Evolutionary conservation across 441 rosid species (phyloP).

Genomic region (Eruca vesicaria): DNA sequence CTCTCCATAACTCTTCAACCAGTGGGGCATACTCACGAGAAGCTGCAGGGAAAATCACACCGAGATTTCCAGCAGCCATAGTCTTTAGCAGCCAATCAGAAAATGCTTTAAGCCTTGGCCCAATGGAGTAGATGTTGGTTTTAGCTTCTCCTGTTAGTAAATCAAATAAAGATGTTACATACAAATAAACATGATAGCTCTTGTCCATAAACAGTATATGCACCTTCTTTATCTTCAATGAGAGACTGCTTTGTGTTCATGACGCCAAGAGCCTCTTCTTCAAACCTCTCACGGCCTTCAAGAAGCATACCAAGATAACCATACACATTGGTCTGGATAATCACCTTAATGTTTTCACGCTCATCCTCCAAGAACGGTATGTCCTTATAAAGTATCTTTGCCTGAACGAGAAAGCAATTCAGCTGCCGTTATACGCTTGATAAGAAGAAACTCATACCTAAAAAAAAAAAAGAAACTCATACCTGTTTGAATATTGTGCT

Average conservation of each 20-base stretch:
- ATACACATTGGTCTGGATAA: conserved; percentile 85
- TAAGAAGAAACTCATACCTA: conserved; percentile 31
- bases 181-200: neutral
- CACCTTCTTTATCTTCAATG: conserved; percentile 41
- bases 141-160: conserved; percentile 44
- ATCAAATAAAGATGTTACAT: neutral
- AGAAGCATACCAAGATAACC: conserved; percentile 86
- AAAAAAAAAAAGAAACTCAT: conserved; percentile 23
- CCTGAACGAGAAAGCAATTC: conserved; percentile 48
- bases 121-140: conserved; percentile 51
- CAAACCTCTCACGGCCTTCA: conserved; percentile 87
- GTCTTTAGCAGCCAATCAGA: conserved; percentile 88
- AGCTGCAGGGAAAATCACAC: conserved; percentile 77
- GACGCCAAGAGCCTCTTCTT: conserved; percentile 67
- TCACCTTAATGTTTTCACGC: conserved; percentile 69
- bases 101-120: conserved; percentile 72
- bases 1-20: conserved; percentile 90
- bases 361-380: conserved; percentile 86
- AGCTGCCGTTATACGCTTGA: neutral
- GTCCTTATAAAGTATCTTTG: conserved; percentile 79
- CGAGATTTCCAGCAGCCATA: conserved; percentile 84
- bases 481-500: conserved; percentile 98
- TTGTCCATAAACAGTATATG: neutral
- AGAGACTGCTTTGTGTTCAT: conserved; percentile 37
- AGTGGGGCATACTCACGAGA: conserved; percentile 77